Percentiles rank a stretch among this genome's conserved stretches.
Evolutionary conservation across 2,329 filamentous ascomycete species (phyloP).

Genomic region (Trichophyton rubrum): DNA sequence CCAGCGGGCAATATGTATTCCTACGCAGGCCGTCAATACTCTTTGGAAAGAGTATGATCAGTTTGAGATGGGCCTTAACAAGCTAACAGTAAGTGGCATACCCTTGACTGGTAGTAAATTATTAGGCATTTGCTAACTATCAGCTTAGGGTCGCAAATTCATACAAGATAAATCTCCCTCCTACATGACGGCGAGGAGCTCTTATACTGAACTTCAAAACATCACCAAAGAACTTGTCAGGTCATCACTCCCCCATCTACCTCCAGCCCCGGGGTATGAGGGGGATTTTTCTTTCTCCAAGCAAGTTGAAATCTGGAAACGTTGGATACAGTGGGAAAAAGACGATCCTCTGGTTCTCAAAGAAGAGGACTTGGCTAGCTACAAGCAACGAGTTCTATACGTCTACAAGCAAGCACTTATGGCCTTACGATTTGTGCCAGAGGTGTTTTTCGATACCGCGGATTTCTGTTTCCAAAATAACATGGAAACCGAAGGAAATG

Average conservation of each 20-base stretch:
- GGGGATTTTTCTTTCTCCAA: slow-evolving; percentile 72
- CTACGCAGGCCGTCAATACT: slow-evolving; percentile 67
- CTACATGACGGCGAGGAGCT: slow-evolving; percentile 92
- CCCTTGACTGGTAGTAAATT: neutral
- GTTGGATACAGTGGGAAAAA: slow-evolving; percentile 93
- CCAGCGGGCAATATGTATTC: slow-evolving; percentile 76
- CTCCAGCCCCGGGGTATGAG: slow-evolving; percentile 73
- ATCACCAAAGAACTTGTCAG: slow-evolving; percentile 65
- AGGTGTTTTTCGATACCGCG: slow-evolving; percentile 89
- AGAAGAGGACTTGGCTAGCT: slow-evolving; percentile 62
- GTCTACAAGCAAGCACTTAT: slow-evolving; percentile 90
- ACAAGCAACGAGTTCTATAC: slow-evolving; percentile 69
- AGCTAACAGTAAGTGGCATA: slow-evolving; percentile 54
- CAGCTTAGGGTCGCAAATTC: slow-evolving; percentile 68
- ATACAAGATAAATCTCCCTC: slow-evolving; percentile 82
- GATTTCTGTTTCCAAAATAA: slow-evolving; percentile 81
- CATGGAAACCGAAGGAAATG: slow-evolving; percentile 57
- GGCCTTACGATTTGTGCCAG: slow-evolving; percentile 86
- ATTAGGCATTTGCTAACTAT: neutral
- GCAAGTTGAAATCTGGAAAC: slow-evolving; percentile 82
- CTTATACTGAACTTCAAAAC: slow-evolving; percentile 81
- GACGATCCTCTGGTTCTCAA: slow-evolving; percentile 79
- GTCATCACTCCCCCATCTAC: slow-evolving; percentile 65
- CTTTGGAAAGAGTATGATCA: slow-evolving; percentile 97
- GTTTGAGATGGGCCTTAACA: slow-evolving; percentile 90